phyloP scores from a whole-genome alignment of 2,329 filamentous ascomycete genomes.

The Fusarium metavorans region DNA sequence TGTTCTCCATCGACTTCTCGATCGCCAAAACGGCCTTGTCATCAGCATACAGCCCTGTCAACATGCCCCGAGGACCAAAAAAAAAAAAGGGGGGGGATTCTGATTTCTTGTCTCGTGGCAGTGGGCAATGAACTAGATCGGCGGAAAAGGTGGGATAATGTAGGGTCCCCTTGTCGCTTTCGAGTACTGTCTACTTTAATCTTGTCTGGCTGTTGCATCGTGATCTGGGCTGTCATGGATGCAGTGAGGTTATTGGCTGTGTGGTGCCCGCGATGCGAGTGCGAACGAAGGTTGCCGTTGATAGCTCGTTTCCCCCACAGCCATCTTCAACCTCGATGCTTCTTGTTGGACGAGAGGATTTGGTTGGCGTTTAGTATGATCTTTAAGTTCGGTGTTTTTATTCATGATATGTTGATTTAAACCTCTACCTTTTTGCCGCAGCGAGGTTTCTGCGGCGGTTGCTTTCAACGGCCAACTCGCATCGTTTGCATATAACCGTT shows the following conservation, averaged over 20 bases:
- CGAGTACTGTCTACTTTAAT: slow-evolving; percentile 28
- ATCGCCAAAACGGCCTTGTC: slow-evolving; percentile 24
- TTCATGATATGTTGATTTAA: not conserved
- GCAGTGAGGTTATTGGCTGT: slow-evolving; percentile 16
- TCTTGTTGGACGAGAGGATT: not conserved
- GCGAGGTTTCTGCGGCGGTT: not conserved
- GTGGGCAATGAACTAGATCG: slow-evolving; percentile 15
- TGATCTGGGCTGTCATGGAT: slow-evolving; percentile 24
- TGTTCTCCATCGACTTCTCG: slow-evolving; percentile 6
- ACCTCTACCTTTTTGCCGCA: not conserved
- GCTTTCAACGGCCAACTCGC: slow-evolving; percentile 12
- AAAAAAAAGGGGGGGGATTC: not conserved
- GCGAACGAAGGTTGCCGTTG: not conserved
- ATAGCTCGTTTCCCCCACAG: not conserved
- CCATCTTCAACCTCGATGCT: not conserved
- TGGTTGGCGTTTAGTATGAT: not conserved
- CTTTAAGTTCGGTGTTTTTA: slow-evolving; percentile 1
- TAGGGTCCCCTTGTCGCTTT: slow-evolving; percentile 25
- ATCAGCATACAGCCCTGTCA: slow-evolving; percentile 5
- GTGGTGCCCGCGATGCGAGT: not conserved
- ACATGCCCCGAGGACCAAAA: not conserved
- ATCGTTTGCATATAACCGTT: slow-evolving; percentile 18
- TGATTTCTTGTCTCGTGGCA: not conserved
- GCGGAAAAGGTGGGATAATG: slow-evolving; percentile 14
- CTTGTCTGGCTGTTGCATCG: slow-evolving; percentile 18